Conservation (phyloP, 2,329 filamentous ascomycete species). For the Coniochaeta prunicola region DNA sequence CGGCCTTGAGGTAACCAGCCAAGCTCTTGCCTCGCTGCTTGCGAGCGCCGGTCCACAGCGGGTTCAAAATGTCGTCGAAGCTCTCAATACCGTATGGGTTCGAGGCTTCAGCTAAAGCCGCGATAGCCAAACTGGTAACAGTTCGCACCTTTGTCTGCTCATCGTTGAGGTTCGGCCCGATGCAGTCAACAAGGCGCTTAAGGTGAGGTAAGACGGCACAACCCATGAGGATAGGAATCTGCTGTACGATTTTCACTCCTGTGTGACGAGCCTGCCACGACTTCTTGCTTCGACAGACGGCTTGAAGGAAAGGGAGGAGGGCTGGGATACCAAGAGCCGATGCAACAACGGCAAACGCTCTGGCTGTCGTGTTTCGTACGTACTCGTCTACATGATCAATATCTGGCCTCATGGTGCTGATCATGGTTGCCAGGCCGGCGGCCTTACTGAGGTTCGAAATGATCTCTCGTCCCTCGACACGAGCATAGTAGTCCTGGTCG, state of each 20-base stretch:
- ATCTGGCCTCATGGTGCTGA: conserved; percentile 97
- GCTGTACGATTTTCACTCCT: conserved; percentile 97
- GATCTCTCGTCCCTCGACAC: conserved; percentile 96
- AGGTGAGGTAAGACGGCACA: conserved; percentile 93
- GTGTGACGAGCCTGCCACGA: conserved; percentile 98
- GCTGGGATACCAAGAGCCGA: conserved; percentile 94
- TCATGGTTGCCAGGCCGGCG: conserved; percentile 96
- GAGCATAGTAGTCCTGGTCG: conserved; percentile 98
- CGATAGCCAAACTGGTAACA: conserved; percentile 90
- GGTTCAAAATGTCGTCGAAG: conserved; percentile 95
- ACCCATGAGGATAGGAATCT: conserved; percentile 98
- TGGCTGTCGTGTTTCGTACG: conserved; percentile 92
- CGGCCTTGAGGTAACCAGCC: conserved; percentile 92
- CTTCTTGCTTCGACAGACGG: conserved; percentile 96
- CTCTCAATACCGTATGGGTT: conserved; percentile 99
- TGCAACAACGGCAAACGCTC: conserved; percentile 94
- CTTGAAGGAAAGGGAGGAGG: conserved; percentile 86
- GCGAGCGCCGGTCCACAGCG: conserved; percentile 90
- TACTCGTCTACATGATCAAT: conserved; percentile 99
- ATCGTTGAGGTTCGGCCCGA: conserved; percentile 90
- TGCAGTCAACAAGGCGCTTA: conserved; percentile 93
- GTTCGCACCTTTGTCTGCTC: conserved; percentile 98
- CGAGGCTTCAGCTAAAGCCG: conserved; percentile 88
- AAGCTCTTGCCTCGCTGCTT: conserved; percentile 96
- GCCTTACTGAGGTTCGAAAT: conserved; percentile 98